phyloP scores from a whole-genome alignment of 208 protist species.

The Trypanosoma avium region DNA sequence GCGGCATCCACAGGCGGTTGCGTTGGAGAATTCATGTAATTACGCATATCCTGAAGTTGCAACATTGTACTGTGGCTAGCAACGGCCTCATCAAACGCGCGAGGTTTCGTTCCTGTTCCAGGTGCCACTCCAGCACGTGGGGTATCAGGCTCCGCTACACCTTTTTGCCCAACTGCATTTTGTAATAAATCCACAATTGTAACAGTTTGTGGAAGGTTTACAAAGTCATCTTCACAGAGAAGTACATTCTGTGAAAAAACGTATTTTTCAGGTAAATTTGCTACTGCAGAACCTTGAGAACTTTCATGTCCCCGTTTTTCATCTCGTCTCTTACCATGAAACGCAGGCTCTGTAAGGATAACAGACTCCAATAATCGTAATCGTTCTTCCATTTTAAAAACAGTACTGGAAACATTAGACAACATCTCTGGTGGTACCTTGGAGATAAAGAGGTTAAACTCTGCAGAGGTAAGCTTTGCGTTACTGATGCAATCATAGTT shows the following conservation, averaged over 20 bases:
- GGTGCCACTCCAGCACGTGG: conserved; percentile 67
- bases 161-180: conserved; percentile 79
- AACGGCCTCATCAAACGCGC: conserved; percentile 80
- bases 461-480: conserved; percentile 63
- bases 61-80: conserved; percentile 90
- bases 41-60: conserved; percentile 86
- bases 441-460: conserved; percentile 80
- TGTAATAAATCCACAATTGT: conserved; percentile 87
- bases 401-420: conserved; percentile 47
- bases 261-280: conserved; percentile 68
- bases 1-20: conserved; percentile 81
- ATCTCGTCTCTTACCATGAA: conserved; percentile 65
- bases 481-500: conserved; percentile 94
- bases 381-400: conserved; percentile 82
- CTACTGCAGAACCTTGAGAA: conserved; percentile 6
- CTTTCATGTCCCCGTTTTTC: conserved; percentile 64
- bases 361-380: conserved; percentile 77
- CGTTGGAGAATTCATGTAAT: conserved; percentile 87
- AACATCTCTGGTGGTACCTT: conserved; percentile 62
- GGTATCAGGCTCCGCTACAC: conserved; percentile 84
- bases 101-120: conserved; percentile 25
- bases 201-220: conserved; percentile 78
- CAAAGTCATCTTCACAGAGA: conserved; percentile 82
- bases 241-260: conserved; percentile 90
- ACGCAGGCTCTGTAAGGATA: conserved; percentile 79